A percentile compares a stretch with the other conserved stretches of the same genome.
Evolutionary conservation across 202 grass and related monocot species (phyloP).

Genomic region (Musa balbisiana): DNA sequence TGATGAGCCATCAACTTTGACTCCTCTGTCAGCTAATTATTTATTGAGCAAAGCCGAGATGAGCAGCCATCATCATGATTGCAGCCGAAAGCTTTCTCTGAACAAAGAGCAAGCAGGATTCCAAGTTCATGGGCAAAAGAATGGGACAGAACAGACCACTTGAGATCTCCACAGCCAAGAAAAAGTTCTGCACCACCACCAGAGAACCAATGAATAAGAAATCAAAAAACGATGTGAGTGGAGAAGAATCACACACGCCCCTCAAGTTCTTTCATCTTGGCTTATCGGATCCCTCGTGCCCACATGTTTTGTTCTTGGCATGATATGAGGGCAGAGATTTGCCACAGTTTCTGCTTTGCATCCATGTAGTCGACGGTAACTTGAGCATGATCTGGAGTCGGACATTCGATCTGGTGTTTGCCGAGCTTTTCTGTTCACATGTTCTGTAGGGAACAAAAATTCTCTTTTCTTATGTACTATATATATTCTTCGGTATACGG

Average conservation of each 20-base stretch:
- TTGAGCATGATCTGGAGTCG: no score
- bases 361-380: no score
- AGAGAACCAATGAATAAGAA: no score
- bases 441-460: no score
- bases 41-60: not conserved
- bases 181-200: not conserved
- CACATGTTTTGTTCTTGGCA: not conserved
- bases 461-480: no score
- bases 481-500: no score
- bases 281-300: not conserved
- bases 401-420: no score
- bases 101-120: not conserved
- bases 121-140: not conserved
- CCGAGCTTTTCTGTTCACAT: not conserved
- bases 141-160: not conserved
- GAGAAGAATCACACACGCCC: not conserved
- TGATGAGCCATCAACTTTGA: not conserved
- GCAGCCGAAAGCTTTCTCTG: not conserved
- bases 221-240: not conserved
- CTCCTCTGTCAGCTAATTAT: not conserved
- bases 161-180: not conserved
- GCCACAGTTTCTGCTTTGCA: not conserved
- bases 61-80: not conserved
- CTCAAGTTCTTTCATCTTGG: not conserved
- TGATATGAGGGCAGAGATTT: not conserved